Evolutionary conservation across 495 filamentous ascomycete genomes (phyloP), one percentile per base, ranked within the genome.

Genomic region (Annulohypoxylon stygium): DNA sequence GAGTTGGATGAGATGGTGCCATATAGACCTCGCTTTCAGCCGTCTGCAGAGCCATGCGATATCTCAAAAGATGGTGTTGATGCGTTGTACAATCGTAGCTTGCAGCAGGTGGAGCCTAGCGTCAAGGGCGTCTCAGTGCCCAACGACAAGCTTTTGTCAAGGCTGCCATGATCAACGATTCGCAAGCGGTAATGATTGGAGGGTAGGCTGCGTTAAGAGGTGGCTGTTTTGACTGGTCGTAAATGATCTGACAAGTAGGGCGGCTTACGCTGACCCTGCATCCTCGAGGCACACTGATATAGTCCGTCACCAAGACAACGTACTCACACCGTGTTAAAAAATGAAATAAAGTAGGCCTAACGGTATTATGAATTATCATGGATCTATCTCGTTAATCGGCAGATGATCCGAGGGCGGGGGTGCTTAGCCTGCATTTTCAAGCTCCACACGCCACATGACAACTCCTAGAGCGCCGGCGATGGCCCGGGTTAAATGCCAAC

Each of bases 21-120:
- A 66, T 75, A 75, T 75, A 72, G 65, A 41, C 34, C 61, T 65
- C 61, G 30, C 34, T 54, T 65, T 63, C 58, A 67, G 60, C 61
- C 48, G 64, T 61, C 65, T 61, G 63, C 68, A 65, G 69, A 65
- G 67, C 63, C 50, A 65, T 61, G 25, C 66, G 66, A 70, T 67
- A 74, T 73, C 53, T 5, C 60, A 36, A 68, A 74, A 74, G 74
- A 73, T 77, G 77, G 79, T 79, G 78, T 78, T 79, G 83, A 83
- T 85, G 83, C 80, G 83, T 85, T 86, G 83, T 86, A 81, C 83
- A 84, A 80, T 75, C 61, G 59, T 77, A 76, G 63, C 74, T 79
- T 79, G 74, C 78, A 74, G 70, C 66, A 60, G 75, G 70, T 81
- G 82, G 81, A 80, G 80, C 78, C 80, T 75, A 81, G 80, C 76